phyloP scores from a whole-genome alignment of 192 early-diverging fungal genomes.

The Podila minutissima region DNA sequence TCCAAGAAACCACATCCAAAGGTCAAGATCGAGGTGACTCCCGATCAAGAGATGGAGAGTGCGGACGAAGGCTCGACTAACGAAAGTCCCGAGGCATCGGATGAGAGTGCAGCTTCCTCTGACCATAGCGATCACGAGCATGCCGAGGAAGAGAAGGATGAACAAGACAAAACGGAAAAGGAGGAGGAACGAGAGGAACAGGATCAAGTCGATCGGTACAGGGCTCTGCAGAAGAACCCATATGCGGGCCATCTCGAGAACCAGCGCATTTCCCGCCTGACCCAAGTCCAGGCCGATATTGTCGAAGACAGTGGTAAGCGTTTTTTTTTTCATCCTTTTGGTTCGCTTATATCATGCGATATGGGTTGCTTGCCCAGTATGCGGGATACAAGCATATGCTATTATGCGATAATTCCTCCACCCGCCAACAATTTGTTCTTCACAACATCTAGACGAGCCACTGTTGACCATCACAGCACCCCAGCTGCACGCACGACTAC shows the following conservation, averaged over 20 bases:
- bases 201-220: neutral
- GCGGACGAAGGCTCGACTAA: neutral
- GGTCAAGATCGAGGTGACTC: neutral
- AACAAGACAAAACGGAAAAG: neutral
- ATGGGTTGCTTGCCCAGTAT: neutral
- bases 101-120: slow-evolving; percentile 1
- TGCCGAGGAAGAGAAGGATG: neutral
- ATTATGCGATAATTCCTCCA: too few species aligned
- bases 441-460: slow-evolving; percentile 19
- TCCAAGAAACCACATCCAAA: neutral
- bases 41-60: neutral
- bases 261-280: slow-evolving; percentile 33
- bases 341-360: neutral
- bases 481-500: slow-evolving; percentile 8
- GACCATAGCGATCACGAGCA: neutral
- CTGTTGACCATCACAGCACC: slow-evolving; percentile 25
- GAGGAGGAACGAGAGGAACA: neutral
- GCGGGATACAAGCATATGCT: too few species aligned
- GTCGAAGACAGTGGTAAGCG: slow-evolving; percentile 22
- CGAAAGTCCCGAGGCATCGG: neutral
- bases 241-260: slow-evolving; percentile 46
- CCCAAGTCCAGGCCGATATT: slow-evolving; percentile 35
- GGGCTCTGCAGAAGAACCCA: slow-evolving; percentile 7
- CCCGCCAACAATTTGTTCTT: neutral
- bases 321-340: neutral